These are phyloP conservation scores for Aspergillus sp. DNA, from an alignment of 2,329 filamentous ascomycete species.

Conservation along the genomic window DNA sequence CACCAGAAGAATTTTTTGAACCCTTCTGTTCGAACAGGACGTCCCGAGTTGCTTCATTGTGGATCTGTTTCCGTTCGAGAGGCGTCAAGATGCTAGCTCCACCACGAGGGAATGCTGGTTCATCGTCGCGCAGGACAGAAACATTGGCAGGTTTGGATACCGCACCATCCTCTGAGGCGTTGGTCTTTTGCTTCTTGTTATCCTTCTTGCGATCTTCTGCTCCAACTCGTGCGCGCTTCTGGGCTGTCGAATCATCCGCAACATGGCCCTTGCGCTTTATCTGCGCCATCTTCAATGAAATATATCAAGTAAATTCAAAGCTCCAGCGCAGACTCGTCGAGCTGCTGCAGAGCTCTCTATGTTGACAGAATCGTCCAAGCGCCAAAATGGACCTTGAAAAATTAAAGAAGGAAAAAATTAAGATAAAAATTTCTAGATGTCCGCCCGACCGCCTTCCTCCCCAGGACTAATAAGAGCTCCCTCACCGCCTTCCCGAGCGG, in stretches of 20 bases:
- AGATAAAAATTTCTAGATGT: slow-evolving; percentile 8
- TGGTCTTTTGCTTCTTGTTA: slow-evolving; percentile 24
- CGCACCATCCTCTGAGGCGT: slow-evolving; percentile 3
- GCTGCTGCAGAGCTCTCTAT: slow-evolving; percentile 17
- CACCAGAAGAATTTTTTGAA: slow-evolving; percentile 41
- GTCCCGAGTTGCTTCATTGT: slow-evolving; percentile 85
- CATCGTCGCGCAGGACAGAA: slow-evolving; percentile 60
- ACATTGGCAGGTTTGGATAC: slow-evolving; percentile 26
- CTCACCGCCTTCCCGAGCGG: slow-evolving; percentile 13
- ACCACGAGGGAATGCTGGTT: slow-evolving; percentile 83
- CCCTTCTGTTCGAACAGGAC: slow-evolving; percentile 78
- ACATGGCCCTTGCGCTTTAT: slow-evolving; percentile 39
- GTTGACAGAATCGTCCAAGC: slow-evolving; percentile 2
- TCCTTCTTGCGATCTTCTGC: slow-evolving; percentile 28
- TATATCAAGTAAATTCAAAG: slow-evolving; percentile 14
- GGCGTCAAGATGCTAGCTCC: slow-evolving; percentile 86
- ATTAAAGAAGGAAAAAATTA: slow-evolving; percentile 14
- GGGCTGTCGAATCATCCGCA: slow-evolving; percentile 27
- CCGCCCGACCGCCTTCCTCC: slow-evolving; percentile 13
- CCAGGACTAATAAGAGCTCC: not conserved
- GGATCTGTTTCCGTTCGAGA: slow-evolving; percentile 91
- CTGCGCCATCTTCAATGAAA: slow-evolving; percentile 33
- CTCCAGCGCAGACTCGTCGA: slow-evolving; percentile 18
- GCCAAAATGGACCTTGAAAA: slow-evolving; percentile 15
- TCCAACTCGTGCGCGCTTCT: slow-evolving; percentile 35